Evolutionary conservation across 108 stramenopile genomes (phyloP).

Genomic region (Skeletonema menzelii): DNA sequence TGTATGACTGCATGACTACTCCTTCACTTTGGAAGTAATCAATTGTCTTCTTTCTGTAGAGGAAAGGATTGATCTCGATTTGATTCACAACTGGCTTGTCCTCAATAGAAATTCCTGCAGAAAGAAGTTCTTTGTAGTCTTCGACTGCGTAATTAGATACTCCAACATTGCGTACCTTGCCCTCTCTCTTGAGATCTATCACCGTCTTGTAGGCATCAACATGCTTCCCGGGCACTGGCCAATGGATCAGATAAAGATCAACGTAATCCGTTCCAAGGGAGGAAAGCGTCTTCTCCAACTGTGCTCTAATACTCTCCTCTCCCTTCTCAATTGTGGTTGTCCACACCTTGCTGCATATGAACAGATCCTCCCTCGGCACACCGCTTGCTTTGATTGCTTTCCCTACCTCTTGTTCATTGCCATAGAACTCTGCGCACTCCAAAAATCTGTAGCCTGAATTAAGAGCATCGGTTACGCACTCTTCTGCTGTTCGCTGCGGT

Average conservation of each 20-base stretch:
- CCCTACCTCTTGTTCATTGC: conserved; percentile 85
- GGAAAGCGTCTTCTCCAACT: conserved; percentile 73
- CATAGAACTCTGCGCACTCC: conserved; percentile 93
- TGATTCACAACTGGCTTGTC: conserved; percentile 83
- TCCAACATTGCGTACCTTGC: conserved; percentile 75
- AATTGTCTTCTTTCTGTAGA: conserved; percentile 86
- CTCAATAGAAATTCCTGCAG: conserved; percentile 38
- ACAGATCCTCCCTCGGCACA: conserved; percentile 70
- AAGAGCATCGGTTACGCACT: conserved; percentile 82
- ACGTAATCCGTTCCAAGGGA: conserved; percentile 86
- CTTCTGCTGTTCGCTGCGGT: conserved; percentile 60
- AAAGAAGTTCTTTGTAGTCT: conserved; percentile 83
- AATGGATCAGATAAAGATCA: conserved; percentile 92
- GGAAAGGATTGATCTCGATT: conserved; percentile 93
- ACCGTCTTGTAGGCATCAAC: conserved; percentile 85
- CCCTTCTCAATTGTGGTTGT: conserved; percentile 89
- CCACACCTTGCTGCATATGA: conserved; percentile 92
- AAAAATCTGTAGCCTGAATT: conserved; percentile 80
- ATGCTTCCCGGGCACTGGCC: conserved; percentile 91
- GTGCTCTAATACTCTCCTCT: conserved; percentile 64
- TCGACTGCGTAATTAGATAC: conserved; percentile 78
- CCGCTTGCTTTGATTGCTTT: conserved; percentile 73
- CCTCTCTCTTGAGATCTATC: conserved; percentile 56
- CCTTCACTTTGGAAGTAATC: conserved; percentile 68
- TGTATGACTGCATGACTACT: conserved; percentile 87